Evolutionary conservation across 208 protist species (phyloP).

Genomic region (Wallacemonas sp.): DNA sequence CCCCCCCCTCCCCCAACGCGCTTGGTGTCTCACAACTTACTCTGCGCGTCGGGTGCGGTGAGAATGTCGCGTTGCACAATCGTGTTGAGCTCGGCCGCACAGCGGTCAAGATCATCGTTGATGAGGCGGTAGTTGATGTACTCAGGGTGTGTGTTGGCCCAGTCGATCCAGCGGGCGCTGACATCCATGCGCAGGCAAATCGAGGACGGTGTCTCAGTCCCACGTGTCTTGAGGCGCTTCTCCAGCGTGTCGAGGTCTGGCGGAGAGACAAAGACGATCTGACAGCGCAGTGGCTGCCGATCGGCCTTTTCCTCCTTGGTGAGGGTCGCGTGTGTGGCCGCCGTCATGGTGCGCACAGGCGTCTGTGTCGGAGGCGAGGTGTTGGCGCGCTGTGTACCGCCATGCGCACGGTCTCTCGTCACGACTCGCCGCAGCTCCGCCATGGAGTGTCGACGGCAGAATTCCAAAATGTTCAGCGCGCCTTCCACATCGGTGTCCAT

Average conservation of each 20-base stretch:
- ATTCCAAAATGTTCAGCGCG: slow-evolving; percentile 61
- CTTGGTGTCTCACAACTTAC: no score
- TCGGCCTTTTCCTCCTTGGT: slow-evolving; percentile 3
- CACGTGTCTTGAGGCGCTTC: slow-evolving; percentile 68
- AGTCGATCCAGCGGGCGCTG: slow-evolving; percentile 61
- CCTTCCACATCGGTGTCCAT: slow-evolving; percentile 88
- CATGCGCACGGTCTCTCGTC: neutral
- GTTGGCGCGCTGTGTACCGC: neutral
- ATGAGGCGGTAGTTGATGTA: slow-evolving; percentile 76
- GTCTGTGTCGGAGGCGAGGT: neutral
- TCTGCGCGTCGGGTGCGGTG: slow-evolving; percentile 13
- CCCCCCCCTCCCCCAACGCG: no score
- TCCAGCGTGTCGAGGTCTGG: slow-evolving; percentile 68
- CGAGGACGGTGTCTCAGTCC: slow-evolving; percentile 82
- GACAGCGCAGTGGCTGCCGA: slow-evolving; percentile 40
- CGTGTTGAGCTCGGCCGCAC: slow-evolving; percentile 36
- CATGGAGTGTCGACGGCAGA: slow-evolving; percentile 36
- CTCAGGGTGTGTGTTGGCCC: slow-evolving; percentile 37
- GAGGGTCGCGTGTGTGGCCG: no score
- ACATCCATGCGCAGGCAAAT: slow-evolving; percentile 58
- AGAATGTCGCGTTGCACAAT: slow-evolving; percentile 38
- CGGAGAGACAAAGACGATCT: slow-evolving; percentile 77
- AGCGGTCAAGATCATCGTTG: slow-evolving; percentile 79
- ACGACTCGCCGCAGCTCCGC: slow-evolving; percentile 11
- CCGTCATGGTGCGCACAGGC: neutral